These are phyloP conservation scores for Sarocladium brachiariae DNA, from an alignment of 2,329 filamentous ascomycete genomes.

Conservation along the genomic window DNA sequence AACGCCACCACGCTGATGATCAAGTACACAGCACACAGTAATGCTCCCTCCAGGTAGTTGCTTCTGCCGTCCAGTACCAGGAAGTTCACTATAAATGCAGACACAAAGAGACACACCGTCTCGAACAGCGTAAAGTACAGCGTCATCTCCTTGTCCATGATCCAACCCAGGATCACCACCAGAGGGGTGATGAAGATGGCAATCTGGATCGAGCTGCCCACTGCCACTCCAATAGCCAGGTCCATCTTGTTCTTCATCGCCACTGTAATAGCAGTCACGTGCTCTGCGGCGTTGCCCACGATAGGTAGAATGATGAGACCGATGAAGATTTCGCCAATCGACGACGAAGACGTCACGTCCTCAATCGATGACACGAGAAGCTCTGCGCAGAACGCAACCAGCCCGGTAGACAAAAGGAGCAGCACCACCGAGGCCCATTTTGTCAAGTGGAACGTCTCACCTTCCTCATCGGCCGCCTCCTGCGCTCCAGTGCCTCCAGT, in stretches of 20 bases:
- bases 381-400: constrained; percentile 63
- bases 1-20: constrained; percentile 62
- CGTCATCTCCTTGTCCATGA: constrained; percentile 60
- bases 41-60: constrained; percentile 77
- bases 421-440: constrained; percentile 53
- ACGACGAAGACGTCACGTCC: constrained; percentile 49
- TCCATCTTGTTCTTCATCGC: constrained; percentile 73
- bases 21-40: constrained; percentile 60
- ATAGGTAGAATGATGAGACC: constrained; percentile 67
- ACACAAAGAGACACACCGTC: constrained; percentile 79
- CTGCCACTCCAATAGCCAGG: constrained; percentile 63
- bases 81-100: constrained; percentile 81
- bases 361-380: constrained; percentile 64
- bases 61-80: constrained; percentile 77
- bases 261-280: constrained; percentile 64
- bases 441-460: constrained; percentile 41
- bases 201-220: constrained; percentile 67
- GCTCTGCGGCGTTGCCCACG: constrained; percentile 67
- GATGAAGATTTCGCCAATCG: constrained; percentile 60
- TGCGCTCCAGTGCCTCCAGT: constrained; percentile 16
- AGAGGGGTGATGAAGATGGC: constrained; percentile 64
- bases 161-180: constrained; percentile 66
- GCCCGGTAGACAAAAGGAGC: constrained; percentile 54
- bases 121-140: constrained; percentile 86
- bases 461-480: constrained; percentile 16